Evolutionary conservation across 306 rosid species (phyloP).

Genomic region (Vigna hirtella): DNA sequence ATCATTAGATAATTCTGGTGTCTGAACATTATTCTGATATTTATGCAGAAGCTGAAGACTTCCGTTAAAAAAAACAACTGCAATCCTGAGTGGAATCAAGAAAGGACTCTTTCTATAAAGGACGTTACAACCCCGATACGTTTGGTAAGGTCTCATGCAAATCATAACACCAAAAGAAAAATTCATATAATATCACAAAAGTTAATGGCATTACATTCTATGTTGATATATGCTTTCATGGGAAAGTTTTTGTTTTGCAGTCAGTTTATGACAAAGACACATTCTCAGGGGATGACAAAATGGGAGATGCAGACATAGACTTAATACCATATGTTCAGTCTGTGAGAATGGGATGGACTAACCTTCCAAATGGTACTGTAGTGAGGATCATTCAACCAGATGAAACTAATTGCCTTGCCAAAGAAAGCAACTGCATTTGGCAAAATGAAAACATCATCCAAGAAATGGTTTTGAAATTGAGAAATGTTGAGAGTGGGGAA

Average conservation of each 20-base stretch:
- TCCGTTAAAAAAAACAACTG: slow-evolving; percentile 55
- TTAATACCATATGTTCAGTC: slow-evolving; percentile 68
- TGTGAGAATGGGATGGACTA: slow-evolving; percentile 50
- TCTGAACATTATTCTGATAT: neutral
- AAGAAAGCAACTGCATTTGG: slow-evolving; percentile 76
- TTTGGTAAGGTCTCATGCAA: slow-evolving; percentile 51
- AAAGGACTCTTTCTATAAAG: slow-evolving; percentile 65
- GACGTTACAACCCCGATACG: slow-evolving; percentile 59
- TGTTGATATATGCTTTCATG: neutral
- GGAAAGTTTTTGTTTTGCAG: slow-evolving; percentile 43
- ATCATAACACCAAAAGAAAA: neutral
- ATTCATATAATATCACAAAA: neutral
- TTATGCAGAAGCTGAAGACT: slow-evolving; percentile 69
- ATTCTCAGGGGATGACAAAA: slow-evolving; percentile 69
- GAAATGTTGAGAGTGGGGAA: slow-evolving; percentile 82
- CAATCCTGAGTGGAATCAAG: slow-evolving; percentile 89
- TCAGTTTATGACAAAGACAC: slow-evolving; percentile 78
- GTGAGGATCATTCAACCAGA: slow-evolving; percentile 66
- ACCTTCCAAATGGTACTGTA: slow-evolving; percentile 65
- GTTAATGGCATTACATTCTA: neutral
- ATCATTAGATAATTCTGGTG: neutral
- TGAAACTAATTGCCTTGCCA: slow-evolving; percentile 61
- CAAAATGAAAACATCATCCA: slow-evolving; percentile 63
- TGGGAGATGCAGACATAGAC: slow-evolving; percentile 89
- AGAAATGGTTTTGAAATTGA: slow-evolving; percentile 71